A percentile compares a stretch with the other conserved stretches of the same genome.
Evolutionary conservation across 371 early-diverging fungal genomes (phyloP).

Genomic region (Mucor irregularis): DNA sequence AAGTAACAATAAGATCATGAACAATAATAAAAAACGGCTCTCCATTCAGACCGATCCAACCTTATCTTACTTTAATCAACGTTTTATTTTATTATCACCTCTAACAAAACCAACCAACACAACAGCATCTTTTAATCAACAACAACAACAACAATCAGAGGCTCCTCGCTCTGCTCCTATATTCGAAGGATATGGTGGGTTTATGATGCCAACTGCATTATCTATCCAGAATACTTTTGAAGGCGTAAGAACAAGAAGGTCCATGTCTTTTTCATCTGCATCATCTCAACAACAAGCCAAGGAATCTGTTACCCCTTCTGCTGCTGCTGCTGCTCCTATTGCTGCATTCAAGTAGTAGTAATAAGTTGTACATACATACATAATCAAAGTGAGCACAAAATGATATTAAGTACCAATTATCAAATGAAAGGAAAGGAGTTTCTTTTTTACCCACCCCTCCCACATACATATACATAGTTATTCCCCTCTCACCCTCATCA

Average conservation of each 20-base stretch:
- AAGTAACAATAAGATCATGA: neutral
- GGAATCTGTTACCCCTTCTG: too few species aligned
- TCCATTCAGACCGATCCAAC: neutral
- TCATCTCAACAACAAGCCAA: too few species aligned
- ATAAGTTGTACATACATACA: too few species aligned
- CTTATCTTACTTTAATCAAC: neutral
- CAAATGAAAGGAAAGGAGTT: too few species aligned
- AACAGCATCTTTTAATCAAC: too few species aligned
- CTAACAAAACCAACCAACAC: too few species aligned
- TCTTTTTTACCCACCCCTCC: too few species aligned
- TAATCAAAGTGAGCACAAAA: too few species aligned
- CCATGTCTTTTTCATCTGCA: constrained; percentile 47
- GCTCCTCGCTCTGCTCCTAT: constrained; percentile 10
- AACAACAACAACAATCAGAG: too few species aligned
- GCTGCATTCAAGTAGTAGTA: neutral
- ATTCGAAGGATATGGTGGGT: neutral
- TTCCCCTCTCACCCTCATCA: too few species aligned
- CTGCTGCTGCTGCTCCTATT: neutral
- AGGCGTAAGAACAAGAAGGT: constrained; percentile 42
- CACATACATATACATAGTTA: too few species aligned
- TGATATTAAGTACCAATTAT: too few species aligned
- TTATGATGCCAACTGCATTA: constrained; percentile 48
- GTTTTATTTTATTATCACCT: neutral
- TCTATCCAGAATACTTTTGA: constrained; percentile 49
- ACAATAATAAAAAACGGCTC: neutral